These are phyloP conservation scores for Rhododendron griersonianum DNA, from an alignment of 148 eudicot genomes.

Conservation along the genomic window DNA sequence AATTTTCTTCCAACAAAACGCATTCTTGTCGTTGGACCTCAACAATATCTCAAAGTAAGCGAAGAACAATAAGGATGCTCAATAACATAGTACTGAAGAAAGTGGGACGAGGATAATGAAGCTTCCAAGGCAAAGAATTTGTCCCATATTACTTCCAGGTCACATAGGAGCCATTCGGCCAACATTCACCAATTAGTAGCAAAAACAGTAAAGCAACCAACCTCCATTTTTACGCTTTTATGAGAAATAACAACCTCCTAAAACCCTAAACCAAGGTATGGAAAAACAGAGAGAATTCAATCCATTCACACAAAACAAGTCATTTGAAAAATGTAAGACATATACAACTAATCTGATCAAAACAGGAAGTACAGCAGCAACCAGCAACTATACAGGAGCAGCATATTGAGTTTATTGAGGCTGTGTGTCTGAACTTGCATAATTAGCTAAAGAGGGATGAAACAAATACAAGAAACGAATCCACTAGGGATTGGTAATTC, in stretches of 20 bases:
- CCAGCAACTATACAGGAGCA: slow-evolving; percentile 12
- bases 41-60: background rate
- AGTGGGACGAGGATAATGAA: background rate
- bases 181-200: background rate
- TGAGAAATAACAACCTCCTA: background rate
- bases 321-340: slow-evolving; percentile 2
- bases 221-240: background rate
- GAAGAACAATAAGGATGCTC: background rate
- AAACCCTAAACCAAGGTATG: background rate
- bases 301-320: background rate
- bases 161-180: background rate
- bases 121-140: background rate
- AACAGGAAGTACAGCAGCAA: background rate
- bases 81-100: background rate
- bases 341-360: background rate
- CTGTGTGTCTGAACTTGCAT: background rate
- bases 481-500: background rate
- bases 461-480: background rate
- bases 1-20: background rate
- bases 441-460: background rate
- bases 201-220: background rate
- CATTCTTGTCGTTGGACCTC: background rate
- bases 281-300: background rate
- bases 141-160: background rate
- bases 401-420: slow-evolving; percentile 10